Percentiles rank a stretch among this genome's conserved stretches.
phyloP scores from a whole-genome alignment of 2,329 filamentous ascomycete genomes.

The Ambrosiella beaveri region DNA sequence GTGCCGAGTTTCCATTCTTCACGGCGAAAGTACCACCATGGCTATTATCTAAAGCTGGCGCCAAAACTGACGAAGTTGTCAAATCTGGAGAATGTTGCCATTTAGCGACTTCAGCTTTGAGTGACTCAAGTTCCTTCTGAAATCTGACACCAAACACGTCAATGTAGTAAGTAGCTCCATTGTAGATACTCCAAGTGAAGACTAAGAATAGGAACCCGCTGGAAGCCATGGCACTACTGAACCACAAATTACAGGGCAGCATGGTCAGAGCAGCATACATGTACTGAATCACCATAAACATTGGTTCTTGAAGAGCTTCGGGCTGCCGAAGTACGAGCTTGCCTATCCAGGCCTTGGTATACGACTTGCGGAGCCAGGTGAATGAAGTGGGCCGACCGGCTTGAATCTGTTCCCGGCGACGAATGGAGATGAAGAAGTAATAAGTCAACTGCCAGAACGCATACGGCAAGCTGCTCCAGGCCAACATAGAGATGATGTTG shows the following conservation, averaged over 20 bases:
- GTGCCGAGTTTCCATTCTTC: constrained; percentile 1
- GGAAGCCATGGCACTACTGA: constrained; percentile 70
- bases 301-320: constrained; percentile 57
- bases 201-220: constrained; percentile 59
- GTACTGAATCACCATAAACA: constrained; percentile 96
- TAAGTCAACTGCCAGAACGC: constrained; percentile 83
- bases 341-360: constrained; percentile 78
- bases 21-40: not conserved
- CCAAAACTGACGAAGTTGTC: constrained; percentile 13
- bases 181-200: constrained; percentile 93
- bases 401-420: constrained; percentile 87
- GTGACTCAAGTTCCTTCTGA: constrained; percentile 82
- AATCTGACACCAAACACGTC: constrained; percentile 94
- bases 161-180: constrained; percentile 94
- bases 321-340: constrained; percentile 69
- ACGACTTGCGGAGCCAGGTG: constrained; percentile 87
- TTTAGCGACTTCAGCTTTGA: constrained; percentile 76
- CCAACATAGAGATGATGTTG: constrained; percentile 64
- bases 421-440: constrained; percentile 88
- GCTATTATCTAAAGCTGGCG: not conserved
- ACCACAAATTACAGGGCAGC: constrained; percentile 89
- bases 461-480: constrained; percentile 89
- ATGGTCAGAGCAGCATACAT: constrained; percentile 79
- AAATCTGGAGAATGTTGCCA: constrained; percentile 54
- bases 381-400: constrained; percentile 91